phyloP scores from a whole-genome alignment of 1,284 basidiomycete species.

The Trichosporon inkin region DNA sequence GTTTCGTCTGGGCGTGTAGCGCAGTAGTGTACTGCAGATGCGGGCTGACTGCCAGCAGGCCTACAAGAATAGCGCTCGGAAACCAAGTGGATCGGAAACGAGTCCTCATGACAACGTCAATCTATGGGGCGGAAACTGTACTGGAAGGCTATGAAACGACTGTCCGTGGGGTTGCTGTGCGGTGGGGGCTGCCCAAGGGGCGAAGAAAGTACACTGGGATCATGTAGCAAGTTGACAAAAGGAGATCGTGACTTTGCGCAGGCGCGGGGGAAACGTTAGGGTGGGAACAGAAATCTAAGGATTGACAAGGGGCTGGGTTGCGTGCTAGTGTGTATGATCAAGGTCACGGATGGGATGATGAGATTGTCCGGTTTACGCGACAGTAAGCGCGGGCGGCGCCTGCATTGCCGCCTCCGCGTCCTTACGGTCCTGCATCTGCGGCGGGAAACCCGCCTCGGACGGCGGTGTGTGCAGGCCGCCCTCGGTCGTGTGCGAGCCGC shows the following conservation, averaged over 20 bases:
- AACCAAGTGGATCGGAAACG: not conserved
- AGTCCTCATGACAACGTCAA: not conserved
- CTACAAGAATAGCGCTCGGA: too few species aligned
- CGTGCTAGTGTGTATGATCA: not conserved
- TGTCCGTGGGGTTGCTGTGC: slow-evolving; percentile 4
- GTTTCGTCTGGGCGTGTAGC: too few species aligned
- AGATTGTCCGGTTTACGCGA: not conserved
- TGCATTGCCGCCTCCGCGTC: not conserved
- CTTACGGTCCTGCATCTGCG: not conserved
- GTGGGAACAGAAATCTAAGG: not conserved
- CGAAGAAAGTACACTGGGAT: not conserved
- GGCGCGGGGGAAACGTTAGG: not conserved
- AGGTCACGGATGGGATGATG: too few species aligned
- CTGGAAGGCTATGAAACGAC: not conserved
- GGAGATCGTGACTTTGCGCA: not conserved
- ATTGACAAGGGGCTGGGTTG: not conserved
- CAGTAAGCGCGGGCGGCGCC: not conserved
- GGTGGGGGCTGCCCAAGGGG: not conserved
- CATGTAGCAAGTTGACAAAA: not conserved
- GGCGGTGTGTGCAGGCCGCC: slow-evolving; percentile 1
- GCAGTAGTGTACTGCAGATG: too few species aligned
- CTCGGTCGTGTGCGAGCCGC: slow-evolving; percentile 10
- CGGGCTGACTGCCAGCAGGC: too few species aligned
- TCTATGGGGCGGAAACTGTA: not conserved
- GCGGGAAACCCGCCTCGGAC: not conserved